Base-by-base conservation (phyloP, 2,329 filamentous ascomycete genomes). In the Paraconiothyrium brasiliense region DNA sequence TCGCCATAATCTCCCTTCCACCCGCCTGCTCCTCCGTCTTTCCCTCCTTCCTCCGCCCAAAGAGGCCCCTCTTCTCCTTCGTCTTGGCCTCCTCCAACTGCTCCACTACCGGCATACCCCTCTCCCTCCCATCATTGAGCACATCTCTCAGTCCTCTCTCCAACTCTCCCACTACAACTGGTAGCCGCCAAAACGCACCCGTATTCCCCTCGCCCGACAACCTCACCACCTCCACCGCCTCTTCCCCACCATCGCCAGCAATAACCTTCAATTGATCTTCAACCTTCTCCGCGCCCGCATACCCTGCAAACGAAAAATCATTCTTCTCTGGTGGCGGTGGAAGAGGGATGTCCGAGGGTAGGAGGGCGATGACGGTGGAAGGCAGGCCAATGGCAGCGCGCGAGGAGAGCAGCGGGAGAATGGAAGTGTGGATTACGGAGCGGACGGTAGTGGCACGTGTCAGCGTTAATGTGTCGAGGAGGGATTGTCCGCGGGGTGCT, bases 161-260 rank as follows among this genome's bases (percentile, higher is more conserved):
- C 59, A 84, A 60, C 61, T 83, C 81, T 27, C 72, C 67, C 9
- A 83, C 66, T 1, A 82, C 77, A n/a, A 70, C 73, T 8, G 74
- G 74, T 20, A 79, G 75, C 41, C 75, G 74, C 81, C 81, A 83
- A 60, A 83, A 84, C 58, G 80, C 79, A 8, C 79, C 72, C 1
- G 68, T 71, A 52, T 83, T 78, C 54, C 81, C 76, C 34, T 76
- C 69, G 5, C 79, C 80, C 22, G 75, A 67, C 0, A 84, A 70
- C 4, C 76, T 69, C 30, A 84, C 70, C 20, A 82, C 67, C 41
- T 77, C 72, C 3, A 46, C 43, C 1, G 80, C 76, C 32, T 77
- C 70, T 57, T 80, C 80, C 20, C 77, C 76, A 13, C 73, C 74
- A 1, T 77, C 69, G 54, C 82, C 80, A 0, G 80, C 79, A 3